A percentile compares a stretch with the other conserved stretches of the same genome.
These are phyloP conservation scores for Cryptococcus hybrid DNA, from an alignment of 1,284 basidiomycete genomes.

Conservation along the genomic window DNA sequence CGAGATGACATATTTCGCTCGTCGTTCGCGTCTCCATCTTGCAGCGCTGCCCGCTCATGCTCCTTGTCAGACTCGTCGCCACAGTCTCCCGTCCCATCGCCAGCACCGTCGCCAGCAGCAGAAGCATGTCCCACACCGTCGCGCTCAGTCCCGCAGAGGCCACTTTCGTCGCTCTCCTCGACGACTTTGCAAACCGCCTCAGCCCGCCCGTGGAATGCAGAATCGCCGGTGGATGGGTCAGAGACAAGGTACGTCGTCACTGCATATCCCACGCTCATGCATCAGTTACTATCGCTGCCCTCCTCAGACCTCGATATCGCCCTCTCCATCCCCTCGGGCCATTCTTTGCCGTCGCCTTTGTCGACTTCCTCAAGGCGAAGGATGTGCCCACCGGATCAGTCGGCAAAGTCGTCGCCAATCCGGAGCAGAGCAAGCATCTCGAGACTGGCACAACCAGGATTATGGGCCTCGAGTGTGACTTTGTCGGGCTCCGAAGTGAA, in stretches of 20 bases:
- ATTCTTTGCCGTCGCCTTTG: conserved; percentile 83
- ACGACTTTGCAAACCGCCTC: conserved; percentile 36
- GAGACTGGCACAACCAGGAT: conserved; percentile 92
- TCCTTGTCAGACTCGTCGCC: neutral
- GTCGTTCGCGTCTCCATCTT: neutral
- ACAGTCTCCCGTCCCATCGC: neutral
- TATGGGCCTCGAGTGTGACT: conserved; percentile 82
- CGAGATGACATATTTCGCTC: neutral
- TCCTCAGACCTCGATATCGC: conserved; percentile 96
- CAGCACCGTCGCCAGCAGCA: neutral
- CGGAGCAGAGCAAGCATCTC: conserved; percentile 96
- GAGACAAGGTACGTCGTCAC: conserved; percentile 76
- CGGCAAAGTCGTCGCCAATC: conserved; percentile 86
- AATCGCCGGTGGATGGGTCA: conserved; percentile 94
- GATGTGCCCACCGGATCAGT: conserved; percentile 61
- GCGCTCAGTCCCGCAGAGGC: conserved; percentile 33
- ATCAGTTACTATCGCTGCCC: conserved; percentile 73
- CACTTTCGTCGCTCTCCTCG: conserved; percentile 38
- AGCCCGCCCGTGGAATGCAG: conserved; percentile 62
- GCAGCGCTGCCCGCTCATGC: neutral
- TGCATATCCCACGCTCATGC: conserved; percentile 1
- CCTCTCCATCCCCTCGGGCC: conserved; percentile 83
- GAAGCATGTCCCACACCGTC: conserved; percentile 14
- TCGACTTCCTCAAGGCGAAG: conserved; percentile 60
- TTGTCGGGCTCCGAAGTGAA: conserved; percentile 92